Conservation (phyloP, 2,329 filamentous ascomycete genomes). For the Stylonectria norvegica region DNA sequence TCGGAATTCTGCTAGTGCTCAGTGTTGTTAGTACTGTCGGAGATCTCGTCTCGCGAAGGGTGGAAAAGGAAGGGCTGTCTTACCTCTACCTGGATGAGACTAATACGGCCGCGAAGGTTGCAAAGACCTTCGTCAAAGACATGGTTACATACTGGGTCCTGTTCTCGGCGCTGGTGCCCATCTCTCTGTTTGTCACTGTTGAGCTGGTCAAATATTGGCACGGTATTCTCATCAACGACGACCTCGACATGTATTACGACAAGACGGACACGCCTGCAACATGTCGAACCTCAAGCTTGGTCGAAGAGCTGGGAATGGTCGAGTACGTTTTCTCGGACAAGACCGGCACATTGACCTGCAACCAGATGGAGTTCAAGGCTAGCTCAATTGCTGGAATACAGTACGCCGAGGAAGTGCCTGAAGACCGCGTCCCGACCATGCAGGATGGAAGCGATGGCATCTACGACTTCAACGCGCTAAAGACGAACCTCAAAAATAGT, state of each 20-base stretch:
- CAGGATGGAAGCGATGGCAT: slow-evolving; percentile 78
- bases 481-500: slow-evolving; percentile 60
- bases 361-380: slow-evolving; percentile 98
- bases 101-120: slow-evolving; percentile 52
- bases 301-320: slow-evolving; percentile 96
- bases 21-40: slow-evolving; percentile 90
- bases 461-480: slow-evolving; percentile 76
- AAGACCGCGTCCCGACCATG: slow-evolving; percentile 79
- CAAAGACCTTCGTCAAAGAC: slow-evolving; percentile 83
- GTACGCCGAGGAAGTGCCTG: slow-evolving; percentile 87
- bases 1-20: slow-evolving; percentile 76
- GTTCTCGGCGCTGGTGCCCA: slow-evolving; percentile 93
- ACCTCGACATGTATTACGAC: slow-evolving; percentile 97
- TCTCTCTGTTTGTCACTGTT: slow-evolving; percentile 95
- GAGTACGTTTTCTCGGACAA: slow-evolving; percentile 99
- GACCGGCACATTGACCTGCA: slow-evolving; percentile 95
- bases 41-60: slow-evolving; percentile 75
- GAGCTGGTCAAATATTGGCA: slow-evolving; percentile 98
- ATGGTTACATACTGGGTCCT: slow-evolving; percentile 98
- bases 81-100: slow-evolving; percentile 70
- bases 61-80: slow-evolving; percentile 56
- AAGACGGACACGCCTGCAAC: slow-evolving; percentile 93
- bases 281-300: slow-evolving; percentile 91
- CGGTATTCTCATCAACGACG: slow-evolving; percentile 95
- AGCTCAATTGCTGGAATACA: slow-evolving; percentile 82